Conservation (phyloP, 164 flowering plant species). For the Magnolia changhungtana region DNA sequence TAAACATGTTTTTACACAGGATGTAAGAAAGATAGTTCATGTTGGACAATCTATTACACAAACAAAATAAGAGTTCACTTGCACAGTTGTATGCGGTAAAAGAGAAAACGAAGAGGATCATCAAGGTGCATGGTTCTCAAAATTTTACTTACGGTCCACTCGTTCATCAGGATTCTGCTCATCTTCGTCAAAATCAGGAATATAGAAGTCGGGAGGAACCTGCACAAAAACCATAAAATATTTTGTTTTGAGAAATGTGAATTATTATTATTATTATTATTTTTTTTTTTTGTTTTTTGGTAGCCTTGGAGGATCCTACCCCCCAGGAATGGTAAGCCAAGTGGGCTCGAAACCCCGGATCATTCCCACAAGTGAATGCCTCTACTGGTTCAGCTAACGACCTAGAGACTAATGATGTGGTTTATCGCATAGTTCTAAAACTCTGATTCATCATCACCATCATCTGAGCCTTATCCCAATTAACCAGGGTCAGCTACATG, state of each 20-base stretch:
- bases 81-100: not conserved
- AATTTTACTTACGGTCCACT: constrained; percentile 65
- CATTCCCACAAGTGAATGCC: too few species aligned
- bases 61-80: not conserved
- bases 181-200: constrained; percentile 94
- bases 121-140: not conserved
- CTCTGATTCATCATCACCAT: too few species aligned
- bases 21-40: not conserved
- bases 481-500: too few species aligned
- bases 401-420: too few species aligned
- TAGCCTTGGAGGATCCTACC: too few species aligned
- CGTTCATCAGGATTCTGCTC: constrained; percentile 89
- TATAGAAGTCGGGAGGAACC: constrained; percentile 96
- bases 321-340: too few species aligned
- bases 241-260: not conserved
- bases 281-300: too few species aligned
- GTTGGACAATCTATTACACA: not conserved
- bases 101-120: not conserved
- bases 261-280: too few species aligned
- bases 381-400: too few species aligned
- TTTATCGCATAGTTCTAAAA: too few species aligned
- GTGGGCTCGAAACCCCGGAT: too few species aligned
- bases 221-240: constrained; percentile 21
- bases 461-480: too few species aligned
- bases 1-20: not conserved